A percentile compares a stretch with the other conserved stretches of the same genome.
phyloP scores from a whole-genome alignment of 495 filamentous ascomycete species.

The Choiromyces venosus region DNA sequence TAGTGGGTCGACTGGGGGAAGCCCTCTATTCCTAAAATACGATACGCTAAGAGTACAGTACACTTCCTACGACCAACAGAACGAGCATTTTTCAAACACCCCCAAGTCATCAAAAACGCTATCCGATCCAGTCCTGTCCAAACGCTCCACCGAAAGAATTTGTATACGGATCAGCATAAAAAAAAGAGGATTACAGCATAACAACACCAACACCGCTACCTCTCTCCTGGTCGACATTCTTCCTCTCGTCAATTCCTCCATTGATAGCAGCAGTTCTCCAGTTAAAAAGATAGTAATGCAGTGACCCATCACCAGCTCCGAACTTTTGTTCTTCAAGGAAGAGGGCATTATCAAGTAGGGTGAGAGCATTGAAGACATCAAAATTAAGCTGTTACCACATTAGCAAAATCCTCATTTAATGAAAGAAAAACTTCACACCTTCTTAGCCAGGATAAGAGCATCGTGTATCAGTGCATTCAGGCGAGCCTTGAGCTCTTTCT shows the following conservation, averaged over 20 bases:
- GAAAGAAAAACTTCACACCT: slow-evolving; percentile 44
- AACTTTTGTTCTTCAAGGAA: slow-evolving; percentile 93
- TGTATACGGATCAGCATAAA: not conserved
- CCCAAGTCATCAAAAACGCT: not conserved
- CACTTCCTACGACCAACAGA: not conserved
- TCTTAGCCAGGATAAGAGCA: slow-evolving; percentile 80
- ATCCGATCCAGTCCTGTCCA: not conserved
- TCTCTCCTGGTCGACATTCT: slow-evolving; percentile 63
- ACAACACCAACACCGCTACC: slow-evolving; percentile 87
- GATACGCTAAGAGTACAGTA: not conserved
- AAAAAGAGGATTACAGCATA: slow-evolving; percentile 54
- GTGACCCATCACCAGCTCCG: slow-evolving; percentile 82
- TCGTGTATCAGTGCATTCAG: slow-evolving; percentile 75
- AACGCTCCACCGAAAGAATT: not conserved
- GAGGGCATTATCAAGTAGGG: slow-evolving; percentile 83
- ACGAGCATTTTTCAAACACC: not conserved
- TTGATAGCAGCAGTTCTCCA: slow-evolving; percentile 75
- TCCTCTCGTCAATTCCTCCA: slow-evolving; percentile 75
- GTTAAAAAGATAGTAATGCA: slow-evolving; percentile 97
- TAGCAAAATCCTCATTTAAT: not conserved
- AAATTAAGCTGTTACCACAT: slow-evolving; percentile 57
- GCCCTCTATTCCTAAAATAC: not conserved
- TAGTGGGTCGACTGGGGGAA: not conserved
- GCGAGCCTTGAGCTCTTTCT: slow-evolving; percentile 59
- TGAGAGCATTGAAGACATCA: slow-evolving; percentile 95